A percentile compares a stretch with the other conserved stretches of the same genome.
phyloP scores from a whole-genome alignment of 192 early-diverging fungal genomes.

The Entophlyctis luteolus region DNA sequence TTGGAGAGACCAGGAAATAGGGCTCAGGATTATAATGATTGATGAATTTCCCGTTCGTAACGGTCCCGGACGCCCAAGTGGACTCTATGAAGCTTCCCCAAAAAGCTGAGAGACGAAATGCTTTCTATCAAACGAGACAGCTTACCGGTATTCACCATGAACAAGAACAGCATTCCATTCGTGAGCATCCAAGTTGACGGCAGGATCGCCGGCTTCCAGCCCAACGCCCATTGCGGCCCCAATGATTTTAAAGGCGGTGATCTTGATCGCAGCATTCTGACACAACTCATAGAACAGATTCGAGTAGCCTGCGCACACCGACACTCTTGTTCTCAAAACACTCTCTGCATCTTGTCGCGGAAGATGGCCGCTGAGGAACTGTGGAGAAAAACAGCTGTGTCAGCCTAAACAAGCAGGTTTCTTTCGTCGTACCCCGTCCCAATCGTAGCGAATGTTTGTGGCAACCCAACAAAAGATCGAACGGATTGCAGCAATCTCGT shows the following conservation, averaged over 20 bases:
- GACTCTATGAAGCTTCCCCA: conserved; percentile 46
- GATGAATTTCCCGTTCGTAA: conserved; percentile 35
- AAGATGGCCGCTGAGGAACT: not conserved
- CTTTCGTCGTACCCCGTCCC: conserved; percentile 15
- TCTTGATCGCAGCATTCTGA: not conserved
- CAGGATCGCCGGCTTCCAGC: conserved; percentile 35
- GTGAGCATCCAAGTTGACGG: conserved; percentile 40
- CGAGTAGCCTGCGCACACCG: conserved; percentile 21
- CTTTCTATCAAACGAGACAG: not conserved
- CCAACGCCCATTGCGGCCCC: conserved; percentile 51
- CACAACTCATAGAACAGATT: conserved; percentile 23
- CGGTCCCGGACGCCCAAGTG: conserved; percentile 56
- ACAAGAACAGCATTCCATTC: conserved; percentile 55
- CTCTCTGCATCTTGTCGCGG: not conserved
- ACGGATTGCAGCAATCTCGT: conserved; percentile 43
- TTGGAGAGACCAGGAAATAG: conserved; percentile 53
- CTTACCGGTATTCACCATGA: conserved; percentile 40
- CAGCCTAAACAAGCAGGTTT: not conserved
- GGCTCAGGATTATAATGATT: conserved; percentile 46
- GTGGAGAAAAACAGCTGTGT: not conserved
- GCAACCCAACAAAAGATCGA: conserved; percentile 55
- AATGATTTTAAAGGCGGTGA: conserved; percentile 42
- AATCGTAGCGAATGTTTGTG: conserved; percentile 52
- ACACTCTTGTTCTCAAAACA: not conserved
- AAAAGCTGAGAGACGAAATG: not conserved